These are phyloP conservation scores for Pythium folliculosum DNA, from an alignment of 352 stramenopile species.

Conservation along the genomic window DNA sequence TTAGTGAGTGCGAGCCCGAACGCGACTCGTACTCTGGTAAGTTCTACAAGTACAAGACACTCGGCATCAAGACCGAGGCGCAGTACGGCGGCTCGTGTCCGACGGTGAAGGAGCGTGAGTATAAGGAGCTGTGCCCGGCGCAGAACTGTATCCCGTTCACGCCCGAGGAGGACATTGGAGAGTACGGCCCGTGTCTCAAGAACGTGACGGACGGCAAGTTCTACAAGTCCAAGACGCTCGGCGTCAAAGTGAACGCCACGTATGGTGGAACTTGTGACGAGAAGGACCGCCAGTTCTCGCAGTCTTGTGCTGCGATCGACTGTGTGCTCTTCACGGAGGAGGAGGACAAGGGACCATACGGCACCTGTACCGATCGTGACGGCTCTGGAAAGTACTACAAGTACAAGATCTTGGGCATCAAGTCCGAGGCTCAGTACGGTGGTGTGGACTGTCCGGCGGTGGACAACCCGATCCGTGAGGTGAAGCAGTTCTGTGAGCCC, in stretches of 20 bases:
- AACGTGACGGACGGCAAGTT: not conserved
- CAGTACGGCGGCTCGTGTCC: not conserved
- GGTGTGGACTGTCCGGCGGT: not conserved
- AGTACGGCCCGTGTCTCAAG: not conserved
- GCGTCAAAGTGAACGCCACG: not conserved
- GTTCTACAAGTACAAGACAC: conserved; percentile 4
- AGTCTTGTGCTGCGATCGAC: not conserved
- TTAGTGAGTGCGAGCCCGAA: not conserved
- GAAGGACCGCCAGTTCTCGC: not conserved
- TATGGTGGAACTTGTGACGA: conserved; percentile 1
- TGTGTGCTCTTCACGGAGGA: not conserved
- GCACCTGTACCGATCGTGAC: not conserved
- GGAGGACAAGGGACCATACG: not conserved
- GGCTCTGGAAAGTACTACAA: not conserved
- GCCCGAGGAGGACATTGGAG: not conserved
- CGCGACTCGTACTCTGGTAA: not conserved
- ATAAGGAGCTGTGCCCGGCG: not conserved
- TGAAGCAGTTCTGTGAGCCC: not conserved
- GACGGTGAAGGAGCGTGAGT: not conserved
- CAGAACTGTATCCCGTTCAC: not conserved
- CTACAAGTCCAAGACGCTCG: not conserved
- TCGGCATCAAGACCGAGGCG: not conserved
- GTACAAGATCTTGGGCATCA: conserved; percentile 3
- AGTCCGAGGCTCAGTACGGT: conserved; percentile 1
- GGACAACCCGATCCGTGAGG: not conserved